Percentiles rank a stretch among this genome's conserved stretches.
Conservation (phyloP, 148 eudicot species). For the Cornus controversa region DNA sequence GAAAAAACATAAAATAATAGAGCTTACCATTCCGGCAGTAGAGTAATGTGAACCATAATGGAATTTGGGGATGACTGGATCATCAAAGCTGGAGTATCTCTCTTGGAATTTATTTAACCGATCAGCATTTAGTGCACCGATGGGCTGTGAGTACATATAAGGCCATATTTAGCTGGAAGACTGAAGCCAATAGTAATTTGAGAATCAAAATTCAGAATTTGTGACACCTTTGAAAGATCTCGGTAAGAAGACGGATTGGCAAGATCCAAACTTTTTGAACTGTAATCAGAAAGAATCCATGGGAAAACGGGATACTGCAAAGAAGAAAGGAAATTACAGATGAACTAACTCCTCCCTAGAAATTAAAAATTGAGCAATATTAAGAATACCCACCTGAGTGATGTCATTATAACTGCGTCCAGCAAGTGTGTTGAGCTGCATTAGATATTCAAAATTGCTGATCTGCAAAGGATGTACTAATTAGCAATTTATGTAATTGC, state of each 20-base stretch:
- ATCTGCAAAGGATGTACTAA: conserved; percentile 54
- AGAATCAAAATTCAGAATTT: conserved; percentile 13
- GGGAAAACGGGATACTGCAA: conserved; percentile 99
- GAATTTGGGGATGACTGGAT: conserved; percentile 92
- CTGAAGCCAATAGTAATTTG: background rate
- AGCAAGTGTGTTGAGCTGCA: conserved; percentile 99
- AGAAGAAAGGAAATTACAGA: conserved; percentile 18
- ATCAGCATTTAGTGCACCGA: conserved; percentile 88
- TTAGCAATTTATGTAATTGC: background rate
- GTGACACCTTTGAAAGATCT: conserved; percentile 87
- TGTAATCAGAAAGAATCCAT: conserved; percentile 98
- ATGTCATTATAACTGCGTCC: conserved; percentile 99
- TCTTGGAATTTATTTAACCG: conserved; percentile 85
- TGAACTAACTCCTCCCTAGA: background rate
- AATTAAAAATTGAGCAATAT: conserved; percentile 1
- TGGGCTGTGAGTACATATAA: conserved; percentile 56
- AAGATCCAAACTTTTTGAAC: conserved; percentile 72
- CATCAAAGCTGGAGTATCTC: conserved; percentile 90
- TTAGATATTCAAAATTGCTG: conserved; percentile 98
- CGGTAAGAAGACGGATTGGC: conserved; percentile 77
- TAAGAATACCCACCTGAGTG: conserved; percentile 63
- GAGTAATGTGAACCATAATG: conserved; percentile 99
- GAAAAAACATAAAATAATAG: background rate
- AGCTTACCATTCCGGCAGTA: conserved; percentile 89
- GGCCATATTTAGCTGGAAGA: conserved; percentile 23